Evolutionary conservation across 2,329 filamentous ascomycete species (phyloP).

Genomic region (Penicillium sp.): DNA sequence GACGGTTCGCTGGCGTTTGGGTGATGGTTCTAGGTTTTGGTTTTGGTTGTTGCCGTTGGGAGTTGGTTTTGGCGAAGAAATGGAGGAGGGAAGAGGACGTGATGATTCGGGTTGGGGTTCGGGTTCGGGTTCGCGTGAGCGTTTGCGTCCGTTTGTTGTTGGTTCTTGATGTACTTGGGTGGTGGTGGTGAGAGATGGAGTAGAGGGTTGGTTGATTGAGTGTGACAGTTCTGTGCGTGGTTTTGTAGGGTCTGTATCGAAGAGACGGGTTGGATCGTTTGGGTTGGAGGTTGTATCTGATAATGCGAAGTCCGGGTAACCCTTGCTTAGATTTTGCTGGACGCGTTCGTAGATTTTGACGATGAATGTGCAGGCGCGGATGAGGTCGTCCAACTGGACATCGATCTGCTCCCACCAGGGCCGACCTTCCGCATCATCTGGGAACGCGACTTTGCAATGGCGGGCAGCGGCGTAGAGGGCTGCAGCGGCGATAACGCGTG

Average conservation of each 20-base stretch:
- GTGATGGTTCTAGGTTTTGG: constrained; percentile 30
- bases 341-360: constrained; percentile 52
- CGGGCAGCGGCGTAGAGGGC: constrained; percentile 83
- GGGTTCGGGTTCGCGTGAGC: constrained; percentile 38
- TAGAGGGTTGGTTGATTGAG: constrained; percentile 35
- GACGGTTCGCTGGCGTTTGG: constrained; percentile 37
- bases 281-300: constrained; percentile 15
- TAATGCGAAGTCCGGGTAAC: constrained; percentile 36
- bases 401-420: constrained; percentile 84
- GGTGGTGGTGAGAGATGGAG: constrained; percentile 29
- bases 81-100: constrained; percentile 3
- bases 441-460: constrained; percentile 67
- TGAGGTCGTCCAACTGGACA: constrained; percentile 66
- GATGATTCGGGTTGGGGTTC: constrained; percentile 10
- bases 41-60: constrained; percentile 27
- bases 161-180: no score
- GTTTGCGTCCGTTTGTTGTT: constrained; percentile 36
- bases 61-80: constrained; percentile 5
- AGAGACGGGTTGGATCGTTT: constrained; percentile 26
- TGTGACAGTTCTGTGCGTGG: constrained; percentile 39
- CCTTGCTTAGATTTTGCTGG: constrained; percentile 43
- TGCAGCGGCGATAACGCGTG: constrained; percentile 76
- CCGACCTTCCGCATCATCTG: constrained; percentile 67
- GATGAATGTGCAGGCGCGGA: constrained; percentile 71
- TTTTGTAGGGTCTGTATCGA: constrained; percentile 29